These are phyloP conservation scores for Geosmithia putterillii DNA, from an alignment of 2,329 filamentous ascomycete genomes.

Conservation along the genomic window DNA sequence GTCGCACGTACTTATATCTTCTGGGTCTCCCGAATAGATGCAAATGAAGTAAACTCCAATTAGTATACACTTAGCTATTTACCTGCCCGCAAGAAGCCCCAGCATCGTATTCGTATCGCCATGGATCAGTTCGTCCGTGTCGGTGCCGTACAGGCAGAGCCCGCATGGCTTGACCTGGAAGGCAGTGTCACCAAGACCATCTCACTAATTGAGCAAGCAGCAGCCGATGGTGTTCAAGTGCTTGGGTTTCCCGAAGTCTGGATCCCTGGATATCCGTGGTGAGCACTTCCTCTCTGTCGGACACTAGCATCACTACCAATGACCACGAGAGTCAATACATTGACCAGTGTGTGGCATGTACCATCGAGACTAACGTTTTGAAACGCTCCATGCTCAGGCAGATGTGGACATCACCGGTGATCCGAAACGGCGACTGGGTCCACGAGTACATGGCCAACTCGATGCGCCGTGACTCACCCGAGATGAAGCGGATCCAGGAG, in stretches of 20 bases:
- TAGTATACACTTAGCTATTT: too few species aligned
- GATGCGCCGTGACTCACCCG: slow-evolving; percentile 20
- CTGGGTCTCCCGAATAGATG: too few species aligned
- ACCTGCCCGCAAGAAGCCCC: too few species aligned
- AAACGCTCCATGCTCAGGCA: neutral
- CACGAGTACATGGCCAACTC: slow-evolving; percentile 33
- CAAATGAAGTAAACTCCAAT: too few species aligned
- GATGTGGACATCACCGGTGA: slow-evolving; percentile 13
- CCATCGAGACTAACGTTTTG: neutral
- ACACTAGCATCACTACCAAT: too few species aligned
- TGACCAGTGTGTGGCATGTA: too few species aligned
- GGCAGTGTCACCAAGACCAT: slow-evolving; percentile 43
- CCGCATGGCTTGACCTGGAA: slow-evolving; percentile 46
- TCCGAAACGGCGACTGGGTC: slow-evolving; percentile 22
- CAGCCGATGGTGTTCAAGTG: slow-evolving; percentile 30
- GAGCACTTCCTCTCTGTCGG: slow-evolving; percentile 3
- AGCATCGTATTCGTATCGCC: too few species aligned
- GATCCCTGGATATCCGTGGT: slow-evolving; percentile 34
- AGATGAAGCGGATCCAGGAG: slow-evolving; percentile 28
- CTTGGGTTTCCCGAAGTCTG: slow-evolving; percentile 31
- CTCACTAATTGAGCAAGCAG: slow-evolving; percentile 41
- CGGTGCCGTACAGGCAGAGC: slow-evolving; percentile 44
- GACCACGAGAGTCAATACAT: too few species aligned
- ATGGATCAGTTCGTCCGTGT: slow-evolving; percentile 11
- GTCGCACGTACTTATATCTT: too few species aligned